phyloP scores from a whole-genome alignment of 2,329 filamentous ascomycete species.

The Cladophialophora yegresii region DNA sequence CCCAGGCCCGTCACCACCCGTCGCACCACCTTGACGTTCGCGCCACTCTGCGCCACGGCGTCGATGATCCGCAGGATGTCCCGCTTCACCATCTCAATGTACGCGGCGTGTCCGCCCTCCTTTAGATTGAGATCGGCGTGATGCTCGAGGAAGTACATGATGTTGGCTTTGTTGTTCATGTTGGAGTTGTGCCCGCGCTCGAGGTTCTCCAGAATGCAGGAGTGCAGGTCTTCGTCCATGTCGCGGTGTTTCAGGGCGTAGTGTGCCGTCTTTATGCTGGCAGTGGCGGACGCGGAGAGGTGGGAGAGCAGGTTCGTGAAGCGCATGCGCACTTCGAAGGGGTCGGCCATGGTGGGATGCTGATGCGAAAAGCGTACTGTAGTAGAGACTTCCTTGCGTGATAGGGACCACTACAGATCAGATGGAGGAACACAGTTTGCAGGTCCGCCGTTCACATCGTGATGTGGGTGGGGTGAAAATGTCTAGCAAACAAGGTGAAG shows the following conservation, averaged over 20 bases:
- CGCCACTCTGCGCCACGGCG: conserved; percentile 82
- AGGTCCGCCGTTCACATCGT: neutral
- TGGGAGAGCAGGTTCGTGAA: conserved; percentile 89
- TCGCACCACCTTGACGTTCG: conserved; percentile 89
- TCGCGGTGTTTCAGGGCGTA: conserved; percentile 94
- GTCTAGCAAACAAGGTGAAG: neutral
- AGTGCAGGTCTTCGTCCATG: conserved; percentile 95
- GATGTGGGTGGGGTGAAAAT: neutral
- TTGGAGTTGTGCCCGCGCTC: conserved; percentile 79
- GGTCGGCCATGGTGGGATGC: conserved; percentile 67
- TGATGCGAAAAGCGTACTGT: neutral
- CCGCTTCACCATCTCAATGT: conserved; percentile 90
- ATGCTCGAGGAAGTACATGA: conserved; percentile 98
- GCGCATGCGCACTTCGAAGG: conserved; percentile 97
- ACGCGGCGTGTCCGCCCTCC: conserved; percentile 70
- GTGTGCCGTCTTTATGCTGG: conserved; percentile 86
- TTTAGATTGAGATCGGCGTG: conserved; percentile 83
- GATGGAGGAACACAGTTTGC: neutral
- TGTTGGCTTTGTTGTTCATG: conserved; percentile 97
- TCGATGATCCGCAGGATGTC: conserved; percentile 92
- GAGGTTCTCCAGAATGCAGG: conserved; percentile 93
- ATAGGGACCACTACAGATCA: neutral
- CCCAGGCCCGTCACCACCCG: conserved; percentile 74
- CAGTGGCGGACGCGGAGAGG: conserved; percentile 85
- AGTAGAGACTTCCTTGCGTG: neutral